Evolutionary conservation across 306 rosid species (phyloP).

Genomic region (Boehmeria nivea): DNA sequence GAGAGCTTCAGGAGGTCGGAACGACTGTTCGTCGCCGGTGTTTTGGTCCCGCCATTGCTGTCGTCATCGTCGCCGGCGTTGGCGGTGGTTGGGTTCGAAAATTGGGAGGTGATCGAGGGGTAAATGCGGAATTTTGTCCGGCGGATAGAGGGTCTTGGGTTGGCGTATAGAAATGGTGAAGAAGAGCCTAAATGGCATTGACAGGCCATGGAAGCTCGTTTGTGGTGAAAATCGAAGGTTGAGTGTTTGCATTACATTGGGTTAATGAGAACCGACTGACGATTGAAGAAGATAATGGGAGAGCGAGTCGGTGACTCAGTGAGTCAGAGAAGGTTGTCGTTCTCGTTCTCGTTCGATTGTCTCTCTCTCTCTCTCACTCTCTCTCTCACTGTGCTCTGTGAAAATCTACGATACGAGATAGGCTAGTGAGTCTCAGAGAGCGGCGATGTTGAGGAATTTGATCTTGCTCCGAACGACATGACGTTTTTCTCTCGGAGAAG

Average conservation of each 20-base stretch:
- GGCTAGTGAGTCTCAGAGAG: not conserved
- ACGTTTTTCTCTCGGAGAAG: not conserved
- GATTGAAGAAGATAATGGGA: not conserved
- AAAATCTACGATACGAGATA: not conserved
- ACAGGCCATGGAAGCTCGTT: constrained; percentile 46
- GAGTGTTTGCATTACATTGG: constrained; percentile 16
- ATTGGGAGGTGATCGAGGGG: constrained; percentile 42
- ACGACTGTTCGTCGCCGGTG: constrained; percentile 3
- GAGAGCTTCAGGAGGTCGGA: constrained; percentile 57
- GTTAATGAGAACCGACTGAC: not conserved
- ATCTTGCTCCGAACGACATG: not conserved
- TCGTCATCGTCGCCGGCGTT: constrained; percentile 15
- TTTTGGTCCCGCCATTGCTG: constrained; percentile 5
- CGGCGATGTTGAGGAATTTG: not conserved
- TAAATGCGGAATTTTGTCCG: constrained; percentile 13
- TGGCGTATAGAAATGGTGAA: constrained; percentile 30
- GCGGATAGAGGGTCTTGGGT: constrained; percentile 12
- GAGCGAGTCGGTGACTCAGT: not conserved
- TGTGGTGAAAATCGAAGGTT: not conserved
- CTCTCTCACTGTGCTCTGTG: not conserved
- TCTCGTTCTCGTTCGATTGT: not conserved
- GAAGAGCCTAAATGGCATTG: constrained; percentile 33
- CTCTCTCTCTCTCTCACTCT: too few species aligned
- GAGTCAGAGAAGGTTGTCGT: not conserved
- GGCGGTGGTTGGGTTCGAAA: constrained; percentile 24